These are phyloP conservation scores for Berberis vulgaris DNA, from an alignment of 164 flowering plant species.

Conservation along the genomic window DNA sequence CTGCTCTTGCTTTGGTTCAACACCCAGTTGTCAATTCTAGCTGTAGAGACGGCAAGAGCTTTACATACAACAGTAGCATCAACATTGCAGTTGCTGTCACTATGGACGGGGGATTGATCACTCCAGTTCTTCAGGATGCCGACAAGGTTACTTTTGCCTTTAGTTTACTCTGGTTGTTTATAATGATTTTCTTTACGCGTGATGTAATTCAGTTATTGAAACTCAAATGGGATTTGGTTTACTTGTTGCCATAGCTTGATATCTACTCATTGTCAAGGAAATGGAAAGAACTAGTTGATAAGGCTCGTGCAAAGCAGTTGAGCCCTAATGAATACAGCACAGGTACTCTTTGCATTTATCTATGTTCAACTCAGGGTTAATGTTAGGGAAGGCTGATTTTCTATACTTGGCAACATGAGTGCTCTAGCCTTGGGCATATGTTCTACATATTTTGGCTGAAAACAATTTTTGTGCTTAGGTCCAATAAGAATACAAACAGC, in stretches of 20 bases:
- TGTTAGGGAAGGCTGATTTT: not conserved
- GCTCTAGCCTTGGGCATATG: no score
- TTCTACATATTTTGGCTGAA: no score
- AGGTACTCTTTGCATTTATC: constrained; percentile 37
- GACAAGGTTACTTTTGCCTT: constrained; percentile 60
- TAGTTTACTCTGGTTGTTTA: not conserved
- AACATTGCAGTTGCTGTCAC: constrained; percentile 98
- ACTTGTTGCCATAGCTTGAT: constrained; percentile 43
- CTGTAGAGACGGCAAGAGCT: constrained; percentile 94
- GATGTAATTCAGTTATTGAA: not conserved
- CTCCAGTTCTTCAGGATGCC: constrained; percentile 97
- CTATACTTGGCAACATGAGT: not conserved
- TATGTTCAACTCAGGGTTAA: not conserved
- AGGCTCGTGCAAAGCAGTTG: constrained; percentile 94
- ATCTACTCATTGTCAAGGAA: constrained; percentile 85
- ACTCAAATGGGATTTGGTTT: not conserved
- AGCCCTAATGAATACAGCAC: constrained; percentile 87
- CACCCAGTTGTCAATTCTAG: constrained; percentile 91
- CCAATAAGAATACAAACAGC: no score
- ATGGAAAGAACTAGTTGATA: constrained; percentile 96
- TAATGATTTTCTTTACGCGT: not conserved
- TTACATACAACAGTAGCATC: constrained; percentile 81
- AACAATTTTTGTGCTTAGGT: no score
- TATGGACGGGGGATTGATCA: constrained; percentile 91
- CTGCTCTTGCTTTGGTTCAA: constrained; percentile 85